Evolutionary conservation across 1,284 basidiomycete species (phyloP).

Genomic region (Sporisorium sorghi): DNA sequence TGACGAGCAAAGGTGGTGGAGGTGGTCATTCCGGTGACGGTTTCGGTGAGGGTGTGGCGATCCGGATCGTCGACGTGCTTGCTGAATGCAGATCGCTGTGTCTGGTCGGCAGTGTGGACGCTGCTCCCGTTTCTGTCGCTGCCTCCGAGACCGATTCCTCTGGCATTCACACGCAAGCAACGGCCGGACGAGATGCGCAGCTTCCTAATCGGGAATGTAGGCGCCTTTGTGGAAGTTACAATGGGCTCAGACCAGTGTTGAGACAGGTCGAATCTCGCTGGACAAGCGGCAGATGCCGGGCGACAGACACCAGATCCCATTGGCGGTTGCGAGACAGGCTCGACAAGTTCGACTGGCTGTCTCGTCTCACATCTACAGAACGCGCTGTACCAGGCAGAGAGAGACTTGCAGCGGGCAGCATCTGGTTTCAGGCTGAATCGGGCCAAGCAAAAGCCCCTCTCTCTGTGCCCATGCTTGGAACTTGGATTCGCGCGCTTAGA

Average conservation of each 20-base stretch:
- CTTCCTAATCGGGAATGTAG: too few species aligned
- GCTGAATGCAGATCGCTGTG: slow-evolving; percentile 2
- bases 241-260: slow-evolving; percentile 2
- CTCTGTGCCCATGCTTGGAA: background rate
- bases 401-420: background rate
- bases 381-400: background rate
- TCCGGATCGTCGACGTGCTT: slow-evolving; percentile 35
- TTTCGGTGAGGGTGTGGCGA: too few species aligned
- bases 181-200: too few species aligned
- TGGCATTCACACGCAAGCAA: background rate
- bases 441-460: background rate
- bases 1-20: too few species aligned
- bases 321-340: background rate
- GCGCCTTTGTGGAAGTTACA: too few species aligned
- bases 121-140: too few species aligned
- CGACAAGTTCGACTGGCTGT: background rate
- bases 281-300: background rate
- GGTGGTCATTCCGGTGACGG: too few species aligned
- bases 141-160: background rate
- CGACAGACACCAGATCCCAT: background rate
- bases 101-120: too few species aligned
- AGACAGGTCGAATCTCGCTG: background rate
- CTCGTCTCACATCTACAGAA: background rate
- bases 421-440: slow-evolving; percentile 8
- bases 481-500: background rate